These are phyloP conservation scores for Salix udensis DNA, from an alignment of 345 rosid species.

Conservation along the genomic window DNA sequence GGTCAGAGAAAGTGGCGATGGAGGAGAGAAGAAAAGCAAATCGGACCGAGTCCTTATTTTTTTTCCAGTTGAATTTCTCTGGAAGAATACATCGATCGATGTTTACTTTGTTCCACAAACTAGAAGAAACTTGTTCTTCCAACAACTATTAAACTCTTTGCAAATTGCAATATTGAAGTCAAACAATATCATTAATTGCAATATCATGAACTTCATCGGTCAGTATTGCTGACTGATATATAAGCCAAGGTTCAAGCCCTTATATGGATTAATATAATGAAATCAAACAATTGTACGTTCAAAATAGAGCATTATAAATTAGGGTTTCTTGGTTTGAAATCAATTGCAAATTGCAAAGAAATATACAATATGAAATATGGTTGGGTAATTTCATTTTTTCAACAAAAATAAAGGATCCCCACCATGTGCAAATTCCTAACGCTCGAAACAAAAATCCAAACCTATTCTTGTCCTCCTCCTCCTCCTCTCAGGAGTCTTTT, in stretches of 20 bases:
- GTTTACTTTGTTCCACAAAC: background rate
- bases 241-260: background rate
- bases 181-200: background rate
- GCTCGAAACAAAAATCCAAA: background rate
- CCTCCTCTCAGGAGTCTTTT: background rate
- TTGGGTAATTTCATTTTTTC: background rate
- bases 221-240: background rate
- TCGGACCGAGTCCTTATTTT: constrained; percentile 3
- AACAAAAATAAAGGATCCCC: background rate
- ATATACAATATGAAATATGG: background rate
- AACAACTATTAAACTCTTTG: background rate
- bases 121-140: background rate
- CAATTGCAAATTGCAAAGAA: background rate
- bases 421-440: constrained; percentile 19
- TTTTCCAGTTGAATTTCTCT: background rate
- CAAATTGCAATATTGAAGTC: background rate
- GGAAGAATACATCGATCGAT: background rate
- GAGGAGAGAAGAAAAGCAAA: background rate
- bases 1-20: constrained; percentile 1
- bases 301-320: background rate
- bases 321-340: background rate
- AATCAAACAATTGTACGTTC: background rate
- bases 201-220: background rate
- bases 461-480: background rate
- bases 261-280: background rate